A percentile compares a stretch with the other conserved stretches of the same genome.
Conservation (phyloP, 345 rosid genomes). For the Schrenkiella parvula region DNA sequence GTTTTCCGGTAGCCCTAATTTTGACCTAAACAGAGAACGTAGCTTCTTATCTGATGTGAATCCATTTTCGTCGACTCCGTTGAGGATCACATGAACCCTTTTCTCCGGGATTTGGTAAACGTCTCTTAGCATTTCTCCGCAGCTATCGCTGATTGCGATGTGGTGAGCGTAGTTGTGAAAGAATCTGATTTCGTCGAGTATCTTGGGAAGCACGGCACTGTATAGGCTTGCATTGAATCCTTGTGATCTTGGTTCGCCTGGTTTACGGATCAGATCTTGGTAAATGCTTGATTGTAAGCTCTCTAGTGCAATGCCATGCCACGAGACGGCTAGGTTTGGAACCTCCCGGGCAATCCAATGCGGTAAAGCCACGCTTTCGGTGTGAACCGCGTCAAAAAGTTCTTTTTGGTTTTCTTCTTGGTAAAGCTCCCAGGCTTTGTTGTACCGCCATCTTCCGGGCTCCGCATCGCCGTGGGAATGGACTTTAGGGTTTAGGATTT, state of each 20-base stretch:
- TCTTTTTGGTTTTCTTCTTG: conserved; percentile 51
- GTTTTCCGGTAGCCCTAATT: conserved; percentile 46
- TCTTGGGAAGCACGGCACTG: conserved; percentile 59
- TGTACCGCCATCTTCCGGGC: conserved; percentile 66
- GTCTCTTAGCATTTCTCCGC: conserved; percentile 89
- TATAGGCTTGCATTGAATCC: conserved; percentile 45
- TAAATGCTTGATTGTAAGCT: conserved; percentile 70
- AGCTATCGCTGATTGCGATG: conserved; percentile 87
- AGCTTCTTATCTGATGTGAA: conserved; percentile 39
- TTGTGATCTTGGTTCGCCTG: conserved; percentile 54
- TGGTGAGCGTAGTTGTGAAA: conserved; percentile 77
- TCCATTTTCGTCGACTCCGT: conserved; percentile 69
- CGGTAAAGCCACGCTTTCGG: conserved; percentile 91
- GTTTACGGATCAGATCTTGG: conserved; percentile 70
- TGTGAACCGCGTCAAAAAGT: conserved; percentile 75
- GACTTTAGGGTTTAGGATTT: conserved; percentile 34
- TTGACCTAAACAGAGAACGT: conserved; percentile 57
- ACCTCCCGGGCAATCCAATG: conserved; percentile 61
- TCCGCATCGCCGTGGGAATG: conserved; percentile 78
- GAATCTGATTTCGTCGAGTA: conserved; percentile 77
- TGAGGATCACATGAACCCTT: conserved; percentile 89
- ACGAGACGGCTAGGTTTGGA: conserved; percentile 69
- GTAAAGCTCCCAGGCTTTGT: conserved; percentile 82
- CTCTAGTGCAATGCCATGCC: conserved; percentile 96
- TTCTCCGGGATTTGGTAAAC: conserved; percentile 74